phyloP scores from a whole-genome alignment of 495 filamentous ascomycete species.

The Xylaria curta region DNA sequence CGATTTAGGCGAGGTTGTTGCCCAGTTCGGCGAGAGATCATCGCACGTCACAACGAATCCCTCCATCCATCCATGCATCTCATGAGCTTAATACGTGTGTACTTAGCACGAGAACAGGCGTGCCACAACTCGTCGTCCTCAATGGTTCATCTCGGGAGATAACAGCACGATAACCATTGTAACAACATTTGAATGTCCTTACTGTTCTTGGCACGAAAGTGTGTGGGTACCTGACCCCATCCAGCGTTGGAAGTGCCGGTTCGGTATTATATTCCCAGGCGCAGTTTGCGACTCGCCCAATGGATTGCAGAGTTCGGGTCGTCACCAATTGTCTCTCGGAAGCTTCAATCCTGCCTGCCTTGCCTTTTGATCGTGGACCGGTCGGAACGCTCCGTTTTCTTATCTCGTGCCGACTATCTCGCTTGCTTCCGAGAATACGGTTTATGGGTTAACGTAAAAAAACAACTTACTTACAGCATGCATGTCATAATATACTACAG shows the following conservation, averaged over 20 bases:
- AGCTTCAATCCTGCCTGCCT: background rate
- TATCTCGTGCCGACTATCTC: background rate
- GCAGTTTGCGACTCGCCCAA: slow-evolving; percentile 18
- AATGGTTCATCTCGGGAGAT: slow-evolving; percentile 1
- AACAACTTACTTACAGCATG: background rate
- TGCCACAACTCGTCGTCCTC: background rate
- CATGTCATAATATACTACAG: background rate
- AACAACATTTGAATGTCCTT: background rate
- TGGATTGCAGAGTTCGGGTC: background rate
- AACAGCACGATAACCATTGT: no score
- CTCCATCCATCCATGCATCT: slow-evolving; percentile 3
- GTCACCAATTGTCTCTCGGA: background rate
- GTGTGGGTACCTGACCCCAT: background rate
- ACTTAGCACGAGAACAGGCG: background rate
- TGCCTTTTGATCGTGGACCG: background rate
- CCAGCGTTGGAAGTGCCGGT: background rate
- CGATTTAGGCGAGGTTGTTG: background rate
- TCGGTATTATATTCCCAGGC: slow-evolving; percentile 9
- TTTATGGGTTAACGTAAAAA: background rate
- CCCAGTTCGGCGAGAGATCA: background rate
- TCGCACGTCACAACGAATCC: slow-evolving; percentile 1
- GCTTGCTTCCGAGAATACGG: slow-evolving; percentile 20
- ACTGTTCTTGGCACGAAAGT: background rate
- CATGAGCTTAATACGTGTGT: background rate
- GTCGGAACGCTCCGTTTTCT: background rate